Base-by-base conservation (phyloP, 2,329 filamentous ascomycete species). In the Aureobasidium leucospermi region DNA sequence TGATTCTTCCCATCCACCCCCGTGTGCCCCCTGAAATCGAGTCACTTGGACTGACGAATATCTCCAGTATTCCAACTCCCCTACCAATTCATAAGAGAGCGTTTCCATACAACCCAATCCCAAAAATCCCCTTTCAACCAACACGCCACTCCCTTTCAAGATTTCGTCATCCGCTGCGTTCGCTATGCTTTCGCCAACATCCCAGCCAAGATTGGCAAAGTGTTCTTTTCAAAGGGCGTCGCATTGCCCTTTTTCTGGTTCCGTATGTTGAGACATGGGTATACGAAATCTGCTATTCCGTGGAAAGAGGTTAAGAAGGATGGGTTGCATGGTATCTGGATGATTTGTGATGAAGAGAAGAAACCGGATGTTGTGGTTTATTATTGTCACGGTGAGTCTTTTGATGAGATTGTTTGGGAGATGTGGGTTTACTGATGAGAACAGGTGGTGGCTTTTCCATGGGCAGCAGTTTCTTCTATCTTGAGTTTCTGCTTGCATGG, bases 401-500 rank as follows among this genome's bases (percentile, higher is more conserved):
- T 1, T 19, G 6, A 23, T 11, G 16, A n/a, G 28, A n/a, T 41
- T 34, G 9, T 16, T 15, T 23, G 48, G 53, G 31, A 32, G 1
- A 13, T 2, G 34, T 10, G 9, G 16, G 5, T 38, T 23, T n/a
- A 57, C 19, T 46, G 63, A 41, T 2, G 53, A 34, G 10, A 1
- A 4, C 61, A 88, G 85, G 88, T 15, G 90, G 90, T 23, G 90
- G 90, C 0, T 94, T 95, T 70, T 83, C 84, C 6, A 89, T 95
- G 85, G 90, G 90, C 3, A 90, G 88, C 11, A 78, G 81, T 16
- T 88, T 88, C 74, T 95, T 95, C 71, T 95, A 95, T 70, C 81
- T 92, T 38, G 90, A 95, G 67, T 94, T 93, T 65, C 78, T 95
- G 2, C 76, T 93, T 58, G 82, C 84, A 8, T 90, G 87, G 86